phyloP scores from a whole-genome alignment of 306 rosid genomes.

The Quercus aquifolioides region DNA sequence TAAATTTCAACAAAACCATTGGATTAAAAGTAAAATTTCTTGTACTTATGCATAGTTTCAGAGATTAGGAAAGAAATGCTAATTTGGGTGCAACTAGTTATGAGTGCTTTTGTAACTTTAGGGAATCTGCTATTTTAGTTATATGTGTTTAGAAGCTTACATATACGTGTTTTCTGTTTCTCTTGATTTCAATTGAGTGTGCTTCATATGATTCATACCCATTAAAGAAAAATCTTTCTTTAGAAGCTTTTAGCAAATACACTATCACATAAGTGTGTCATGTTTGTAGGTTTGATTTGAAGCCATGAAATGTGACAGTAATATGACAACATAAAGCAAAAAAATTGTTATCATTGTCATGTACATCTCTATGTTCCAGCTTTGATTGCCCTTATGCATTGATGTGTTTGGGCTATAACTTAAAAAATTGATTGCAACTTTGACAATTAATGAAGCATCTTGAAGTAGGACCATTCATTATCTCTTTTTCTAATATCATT shows the following conservation, averaged over 20 bases:
- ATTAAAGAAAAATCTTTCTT: neutral
- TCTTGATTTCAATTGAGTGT: neutral
- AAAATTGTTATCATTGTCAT: neutral
- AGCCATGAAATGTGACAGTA: neutral
- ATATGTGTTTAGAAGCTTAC: no score
- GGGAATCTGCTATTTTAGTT: no score
- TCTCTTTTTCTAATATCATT: neutral
- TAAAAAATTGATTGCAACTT: neutral
- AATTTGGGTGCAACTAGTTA: neutral
- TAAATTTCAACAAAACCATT: no score
- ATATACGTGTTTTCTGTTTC: no score
- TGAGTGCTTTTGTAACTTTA: neutral
- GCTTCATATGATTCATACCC: neutral
- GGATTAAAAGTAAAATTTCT: no score
- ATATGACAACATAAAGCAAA: neutral
- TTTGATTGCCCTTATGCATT: neutral
- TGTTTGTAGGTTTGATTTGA: neutral
- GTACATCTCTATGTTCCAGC: neutral
- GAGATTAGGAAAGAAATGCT: neutral
- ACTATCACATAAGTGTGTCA: neutral
- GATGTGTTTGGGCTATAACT: neutral
- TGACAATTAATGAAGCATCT: neutral
- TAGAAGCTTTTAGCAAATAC: neutral
- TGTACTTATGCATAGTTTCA: no score
- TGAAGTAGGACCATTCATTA: neutral